A percentile compares a stretch with the other conserved stretches of the same genome.
These are phyloP conservation scores for Suillus discolor DNA, from an alignment of 768 basidiomycete species.

Conservation along the genomic window DNA sequence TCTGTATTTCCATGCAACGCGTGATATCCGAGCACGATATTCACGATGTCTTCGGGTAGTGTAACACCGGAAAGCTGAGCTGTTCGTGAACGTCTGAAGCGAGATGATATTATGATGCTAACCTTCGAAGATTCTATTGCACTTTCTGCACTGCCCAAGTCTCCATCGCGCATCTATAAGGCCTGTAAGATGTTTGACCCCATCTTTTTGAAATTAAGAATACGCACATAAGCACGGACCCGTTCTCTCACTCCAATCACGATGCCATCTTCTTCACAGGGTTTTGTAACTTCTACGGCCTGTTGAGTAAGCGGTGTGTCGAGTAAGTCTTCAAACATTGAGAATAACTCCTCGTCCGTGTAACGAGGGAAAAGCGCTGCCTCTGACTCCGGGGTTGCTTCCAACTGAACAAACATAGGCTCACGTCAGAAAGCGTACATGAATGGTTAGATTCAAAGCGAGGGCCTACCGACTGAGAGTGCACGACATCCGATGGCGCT, in stretches of 20 bases:
- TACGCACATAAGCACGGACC: conserved; percentile 51
- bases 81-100: conserved; percentile 1
- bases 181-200: conserved; percentile 6
- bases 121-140: conserved; percentile 59
- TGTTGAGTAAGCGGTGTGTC: conserved; percentile 21
- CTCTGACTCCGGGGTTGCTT: not conserved
- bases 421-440: not conserved
- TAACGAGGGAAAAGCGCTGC: conserved; percentile 14
- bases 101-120: conserved; percentile 10
- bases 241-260: conserved; percentile 15
- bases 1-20: conserved; percentile 47
- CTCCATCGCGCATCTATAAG: conserved; percentile 49
- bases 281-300: conserved; percentile 10
- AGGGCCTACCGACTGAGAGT: not conserved
- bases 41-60: conserved; percentile 40
- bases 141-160: conserved; percentile 50
- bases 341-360: conserved; percentile 39
- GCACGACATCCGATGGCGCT: too few relatives aligned
- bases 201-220: not conserved
- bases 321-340: conserved; percentile 46
- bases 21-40: conserved; percentile 51
- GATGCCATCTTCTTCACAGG: conserved; percentile 9
- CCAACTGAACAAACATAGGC: not conserved
- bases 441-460: not conserved
- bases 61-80: too few relatives aligned